These are phyloP conservation scores for Sphaerobolus stellatus DNA, from an alignment of 1,284 basidiomycete genomes.

Conservation along the genomic window DNA sequence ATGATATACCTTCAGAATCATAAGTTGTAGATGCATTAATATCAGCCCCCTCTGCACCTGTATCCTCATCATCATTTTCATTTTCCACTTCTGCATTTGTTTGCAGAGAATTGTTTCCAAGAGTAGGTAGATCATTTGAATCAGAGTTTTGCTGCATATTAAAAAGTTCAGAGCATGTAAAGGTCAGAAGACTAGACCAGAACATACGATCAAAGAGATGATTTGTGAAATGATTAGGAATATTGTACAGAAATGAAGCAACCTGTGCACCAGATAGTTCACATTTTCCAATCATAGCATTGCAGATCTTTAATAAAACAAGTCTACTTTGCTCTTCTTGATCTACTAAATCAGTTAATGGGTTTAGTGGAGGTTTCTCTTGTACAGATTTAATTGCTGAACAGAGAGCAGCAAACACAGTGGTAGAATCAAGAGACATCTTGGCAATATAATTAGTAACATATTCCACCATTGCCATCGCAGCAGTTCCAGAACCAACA, in stretches of 20 bases:
- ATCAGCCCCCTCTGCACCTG: no score
- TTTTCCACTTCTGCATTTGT: no score
- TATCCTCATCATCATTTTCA: no score
- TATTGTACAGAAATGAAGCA: slow-evolving; percentile 33
- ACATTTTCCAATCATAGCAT: slow-evolving; percentile 34
- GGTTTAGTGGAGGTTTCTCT: slow-evolving; percentile 1
- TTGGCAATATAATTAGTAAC: slow-evolving; percentile 47
- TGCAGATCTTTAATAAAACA: slow-evolving; percentile 34
- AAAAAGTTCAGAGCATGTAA: not conserved
- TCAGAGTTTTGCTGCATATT: no score
- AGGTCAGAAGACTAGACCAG: slow-evolving; percentile 33
- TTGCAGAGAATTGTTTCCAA: no score
- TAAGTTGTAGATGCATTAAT: not conserved
- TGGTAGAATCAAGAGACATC: slow-evolving; percentile 35
- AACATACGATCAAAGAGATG: slow-evolving; percentile 34
- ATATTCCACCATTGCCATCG: slow-evolving; percentile 42
- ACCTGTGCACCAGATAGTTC: slow-evolving; percentile 42
- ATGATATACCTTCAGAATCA: not conserved
- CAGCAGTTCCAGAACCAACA: slow-evolving; percentile 36
- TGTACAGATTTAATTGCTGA: slow-evolving; percentile 31
- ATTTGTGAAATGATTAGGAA: slow-evolving; percentile 38
- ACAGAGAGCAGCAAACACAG: slow-evolving; percentile 36
- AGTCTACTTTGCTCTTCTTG: slow-evolving; percentile 31
- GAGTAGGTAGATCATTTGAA: no score
- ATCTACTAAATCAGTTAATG: slow-evolving; percentile 16